phyloP scores from a whole-genome alignment of 495 filamentous ascomycete species.

The Aspergillus bridgeri region DNA sequence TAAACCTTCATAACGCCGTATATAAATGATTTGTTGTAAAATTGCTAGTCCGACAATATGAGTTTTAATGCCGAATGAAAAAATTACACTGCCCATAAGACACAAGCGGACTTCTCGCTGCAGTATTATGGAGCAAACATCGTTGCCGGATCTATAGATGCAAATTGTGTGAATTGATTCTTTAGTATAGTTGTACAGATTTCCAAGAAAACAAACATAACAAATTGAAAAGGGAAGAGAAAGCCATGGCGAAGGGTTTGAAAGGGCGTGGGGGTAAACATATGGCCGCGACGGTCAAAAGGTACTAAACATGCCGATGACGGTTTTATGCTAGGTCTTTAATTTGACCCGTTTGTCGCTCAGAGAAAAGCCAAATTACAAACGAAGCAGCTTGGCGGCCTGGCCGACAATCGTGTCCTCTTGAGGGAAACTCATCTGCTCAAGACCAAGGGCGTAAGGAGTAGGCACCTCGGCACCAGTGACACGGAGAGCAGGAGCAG shows the following conservation, averaged over 20 bases:
- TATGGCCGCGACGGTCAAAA: slow-evolving; percentile 12
- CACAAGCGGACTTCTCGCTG: not conserved
- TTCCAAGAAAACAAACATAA: slow-evolving; percentile 27
- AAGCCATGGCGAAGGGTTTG: slow-evolving; percentile 13
- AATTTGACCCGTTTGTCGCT: slow-evolving; percentile 9
- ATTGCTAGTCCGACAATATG: not conserved
- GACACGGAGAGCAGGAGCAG: slow-evolving; percentile 86
- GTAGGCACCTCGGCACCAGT: slow-evolving; percentile 96
- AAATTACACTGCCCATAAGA: not conserved
- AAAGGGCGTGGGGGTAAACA: slow-evolving; percentile 2
- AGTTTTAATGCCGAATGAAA: not conserved
- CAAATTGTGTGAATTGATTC: slow-evolving; percentile 13
- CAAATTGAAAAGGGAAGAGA: slow-evolving; percentile 23
- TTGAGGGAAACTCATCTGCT: slow-evolving; percentile 89
- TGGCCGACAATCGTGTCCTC: slow-evolving; percentile 79
- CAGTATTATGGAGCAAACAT: not conserved
- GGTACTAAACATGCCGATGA: slow-evolving; percentile 35
- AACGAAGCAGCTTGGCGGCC: slow-evolving; percentile 75
- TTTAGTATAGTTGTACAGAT: slow-evolving; percentile 40
- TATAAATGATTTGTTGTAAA: not conserved
- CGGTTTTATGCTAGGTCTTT: slow-evolving; percentile 29
- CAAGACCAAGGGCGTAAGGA: slow-evolving; percentile 82
- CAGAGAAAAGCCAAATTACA: slow-evolving; percentile 46
- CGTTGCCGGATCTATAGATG: not conserved
- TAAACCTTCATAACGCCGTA: not conserved